Evolutionary conservation across 2,329 filamentous ascomycete genomes (phyloP), one percentile per base, ranked within the genome.

Genomic region (Pyrenophora seminiperda): DNA sequence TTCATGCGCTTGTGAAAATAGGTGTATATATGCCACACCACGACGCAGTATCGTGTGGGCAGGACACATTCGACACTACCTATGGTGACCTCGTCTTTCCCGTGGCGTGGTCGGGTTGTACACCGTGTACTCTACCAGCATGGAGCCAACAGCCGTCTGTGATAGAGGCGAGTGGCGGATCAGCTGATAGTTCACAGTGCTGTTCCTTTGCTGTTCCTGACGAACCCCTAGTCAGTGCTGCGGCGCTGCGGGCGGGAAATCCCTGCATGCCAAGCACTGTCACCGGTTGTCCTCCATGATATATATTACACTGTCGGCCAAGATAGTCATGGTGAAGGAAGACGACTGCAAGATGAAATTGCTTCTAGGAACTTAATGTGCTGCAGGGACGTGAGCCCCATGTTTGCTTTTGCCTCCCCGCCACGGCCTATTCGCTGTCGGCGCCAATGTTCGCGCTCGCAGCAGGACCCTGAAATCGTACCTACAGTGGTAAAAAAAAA

Each of bases 401-500:
- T 38, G 20, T 7, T 51, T 42, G 33, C 15, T 41, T 47, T 45
- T 39, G 20, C 14, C 14, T n/a, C 48, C 37, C 43, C 38, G 32
- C 43, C 9, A 17, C 17, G 27, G 13, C n/a, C n/a, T n/a, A 6
- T 15, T 13, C 14, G 20, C 32, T 19, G 19, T n/a, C n/a, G n/a
- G n/a, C 31, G 24, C 24, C 38, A 13, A 15, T 32, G 34, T 34
- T 51, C 37, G 10, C 10, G 7, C 24, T 27, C 24, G 38, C 38
- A 33, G 43, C 32, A 14, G 39, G 49, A 52, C 49, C 49, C 51
- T 47, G 42, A 40, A 37, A 43, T 37, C 34, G 32, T 18, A 20
- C 36, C n/a, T n/a, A n/a, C n/a, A n/a, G n/a, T n/a, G 31, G 27
- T 42, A 52, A 39, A 51, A 47, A 52, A 40, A 52, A 51, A 44